These are phyloP conservation scores for Urtica urens DNA, from an alignment of 306 rosid species.

Conservation along the genomic window DNA sequence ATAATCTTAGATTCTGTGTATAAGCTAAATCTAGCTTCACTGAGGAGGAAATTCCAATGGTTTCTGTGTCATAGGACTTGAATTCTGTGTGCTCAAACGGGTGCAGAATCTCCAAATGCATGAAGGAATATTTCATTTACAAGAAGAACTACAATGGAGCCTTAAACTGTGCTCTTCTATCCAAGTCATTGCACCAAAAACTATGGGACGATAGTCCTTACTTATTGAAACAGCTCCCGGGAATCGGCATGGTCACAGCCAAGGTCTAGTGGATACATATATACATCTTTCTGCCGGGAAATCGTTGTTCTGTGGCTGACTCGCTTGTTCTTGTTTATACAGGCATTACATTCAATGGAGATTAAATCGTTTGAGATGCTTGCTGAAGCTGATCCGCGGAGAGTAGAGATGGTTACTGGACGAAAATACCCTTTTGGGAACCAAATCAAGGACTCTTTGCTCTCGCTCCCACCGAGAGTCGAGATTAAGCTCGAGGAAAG, in stretches of 20 bases:
- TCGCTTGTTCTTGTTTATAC: conserved; percentile 18
- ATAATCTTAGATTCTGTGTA: too few species aligned
- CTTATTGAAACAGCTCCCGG: conserved; percentile 89
- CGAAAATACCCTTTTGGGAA: conserved; percentile 93
- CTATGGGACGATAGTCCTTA: conserved; percentile 96
- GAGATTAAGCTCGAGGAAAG: conserved; percentile 50
- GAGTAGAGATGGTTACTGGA: conserved; percentile 86
- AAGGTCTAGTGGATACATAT: conserved; percentile 39
- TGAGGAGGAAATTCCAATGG: conserved; percentile 16
- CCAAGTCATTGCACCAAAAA: conserved; percentile 76
- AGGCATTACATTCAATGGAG: conserved; percentile 84
- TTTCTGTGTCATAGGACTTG: conserved; percentile 52
- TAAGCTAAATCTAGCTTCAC: conserved; percentile 10
- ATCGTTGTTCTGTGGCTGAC: not conserved
- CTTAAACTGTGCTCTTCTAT: conserved; percentile 56
- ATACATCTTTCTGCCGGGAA: conserved; percentile 9
- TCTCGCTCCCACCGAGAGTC: conserved; percentile 77
- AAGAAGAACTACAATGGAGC: conserved; percentile 79
- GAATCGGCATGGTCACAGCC: conserved; percentile 97
- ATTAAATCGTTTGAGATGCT: conserved; percentile 66
- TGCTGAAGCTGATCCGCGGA: conserved; percentile 88
- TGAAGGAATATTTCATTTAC: conserved; percentile 78
- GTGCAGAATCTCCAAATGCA: conserved; percentile 80
- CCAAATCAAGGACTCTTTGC: conserved; percentile 84
- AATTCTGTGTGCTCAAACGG: conserved; percentile 92